A percentile compares a stretch with the other conserved stretches of the same genome.
Evolutionary conservation across 2,329 filamentous ascomycete species (phyloP).

Genomic region (Beauveria australis): DNA sequence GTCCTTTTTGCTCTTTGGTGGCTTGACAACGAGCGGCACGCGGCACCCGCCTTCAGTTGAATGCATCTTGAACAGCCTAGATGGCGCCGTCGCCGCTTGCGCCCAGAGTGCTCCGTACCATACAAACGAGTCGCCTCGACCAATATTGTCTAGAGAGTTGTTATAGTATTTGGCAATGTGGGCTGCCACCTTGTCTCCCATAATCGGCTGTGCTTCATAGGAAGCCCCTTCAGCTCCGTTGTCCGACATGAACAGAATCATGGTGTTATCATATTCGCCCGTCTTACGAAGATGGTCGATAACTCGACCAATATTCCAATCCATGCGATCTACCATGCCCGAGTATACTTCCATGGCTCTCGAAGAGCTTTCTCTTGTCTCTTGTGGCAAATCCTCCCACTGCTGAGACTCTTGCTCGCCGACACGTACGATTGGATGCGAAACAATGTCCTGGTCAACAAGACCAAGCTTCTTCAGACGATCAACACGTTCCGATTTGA

Average conservation of each 20-base stretch:
- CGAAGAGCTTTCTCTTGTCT: conserved; percentile 38
- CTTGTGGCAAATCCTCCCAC: conserved; percentile 38
- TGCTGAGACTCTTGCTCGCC: conserved; percentile 36
- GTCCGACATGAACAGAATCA: conserved; percentile 55
- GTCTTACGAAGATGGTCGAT: conserved; percentile 46
- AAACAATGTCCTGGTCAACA: conserved; percentile 39
- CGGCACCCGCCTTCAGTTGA: conserved; percentile 42
- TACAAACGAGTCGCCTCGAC: conserved; percentile 46
- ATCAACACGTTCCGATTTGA: conserved; percentile 44
- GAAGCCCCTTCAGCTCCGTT: conserved; percentile 54
- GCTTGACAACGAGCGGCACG: conserved; percentile 39
- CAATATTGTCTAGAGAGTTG: conserved; percentile 39
- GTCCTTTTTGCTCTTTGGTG: not conserved
- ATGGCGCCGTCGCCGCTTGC: conserved; percentile 30
- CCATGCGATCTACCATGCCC: conserved; percentile 56
- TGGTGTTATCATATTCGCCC: conserved; percentile 55
- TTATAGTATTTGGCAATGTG: conserved; percentile 45
- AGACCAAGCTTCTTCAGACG: conserved; percentile 50
- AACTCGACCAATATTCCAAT: conserved; percentile 51
- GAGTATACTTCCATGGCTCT: conserved; percentile 55
- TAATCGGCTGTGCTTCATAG: conserved; percentile 50
- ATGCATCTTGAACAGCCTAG: conserved; percentile 30
- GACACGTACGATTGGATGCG: conserved; percentile 37
- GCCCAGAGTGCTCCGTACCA: conserved; percentile 52
- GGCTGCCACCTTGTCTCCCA: conserved; percentile 43